Evolutionary conservation across 2,329 filamentous ascomycete genomes (phyloP), one percentile per base, ranked within the genome.

Genomic region (Chaetomiaceae sp.): DNA sequence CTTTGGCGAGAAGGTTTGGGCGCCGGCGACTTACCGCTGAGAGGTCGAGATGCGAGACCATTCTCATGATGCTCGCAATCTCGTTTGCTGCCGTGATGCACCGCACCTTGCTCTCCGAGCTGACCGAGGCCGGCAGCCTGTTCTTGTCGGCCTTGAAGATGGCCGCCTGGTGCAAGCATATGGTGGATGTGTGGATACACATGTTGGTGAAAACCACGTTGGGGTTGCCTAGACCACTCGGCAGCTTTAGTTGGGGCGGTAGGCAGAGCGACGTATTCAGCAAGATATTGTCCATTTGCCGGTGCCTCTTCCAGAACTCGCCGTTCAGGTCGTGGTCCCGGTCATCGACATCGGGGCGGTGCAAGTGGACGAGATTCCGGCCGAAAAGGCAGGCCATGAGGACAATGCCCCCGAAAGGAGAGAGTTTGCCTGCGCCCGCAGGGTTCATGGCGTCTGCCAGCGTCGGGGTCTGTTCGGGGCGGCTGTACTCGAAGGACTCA

Each of bases 71-170:
- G 56, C 82, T 90, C 8, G 90, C 86, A 61, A 96, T 94, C 62
- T 96, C 90, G 47, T 90, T 89, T 22, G 93, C 93, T 11, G 91
- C 89, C 18, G 89, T 89, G 49, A 97, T 88, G 59, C 93, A 97
- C 51, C 93, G 79, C 12, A 93, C 80, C 65, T 95, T 96, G 65
- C 90, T 95, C 62, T 97, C 91, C 1, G 86, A 81, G 53, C 86
- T 83, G 38, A 96, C 83, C 15, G 84, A 83, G 1, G 77, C 71
- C 1, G 88, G 83, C 50, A 96, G 70, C 43, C 81, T 79, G 65
- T 95, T 85, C 67, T 89, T 93, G 59, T 97, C 91, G 0, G 90
- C 89, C 63, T 96, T 97, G 75, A 91, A 96, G 17, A 98, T 97
- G 20, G 93, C 93, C 2, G 91, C 93, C 68, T 98, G 93, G 60